Conservation (phyloP, 305 asterid genomes). For the Solanum aculeatissimum region DNA sequence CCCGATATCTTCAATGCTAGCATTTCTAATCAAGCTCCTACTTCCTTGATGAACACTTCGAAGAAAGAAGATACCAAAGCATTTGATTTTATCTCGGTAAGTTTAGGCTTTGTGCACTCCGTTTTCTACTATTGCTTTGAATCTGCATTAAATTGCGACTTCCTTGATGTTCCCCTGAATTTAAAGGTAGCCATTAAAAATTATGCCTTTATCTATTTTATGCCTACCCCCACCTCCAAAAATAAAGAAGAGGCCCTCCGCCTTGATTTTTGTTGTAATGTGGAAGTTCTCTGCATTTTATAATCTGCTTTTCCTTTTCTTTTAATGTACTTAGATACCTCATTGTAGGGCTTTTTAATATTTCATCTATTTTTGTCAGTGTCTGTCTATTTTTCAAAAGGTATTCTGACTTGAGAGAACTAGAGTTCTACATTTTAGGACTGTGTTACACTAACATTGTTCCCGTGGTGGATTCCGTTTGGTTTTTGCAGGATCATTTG, state of each 20-base stretch:
- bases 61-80: conserved; percentile 84
- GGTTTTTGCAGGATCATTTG: conserved; percentile 73
- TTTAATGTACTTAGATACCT: background rate
- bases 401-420: no score
- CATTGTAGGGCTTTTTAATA: background rate
- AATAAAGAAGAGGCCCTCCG: background rate
- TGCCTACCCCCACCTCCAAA: background rate
- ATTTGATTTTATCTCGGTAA: conserved; percentile 92
- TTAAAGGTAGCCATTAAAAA: background rate
- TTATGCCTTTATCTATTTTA: background rate
- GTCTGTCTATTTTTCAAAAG: no score
- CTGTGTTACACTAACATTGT: background rate
- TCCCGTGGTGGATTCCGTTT: background rate
- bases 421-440: background rate
- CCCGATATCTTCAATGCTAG: conserved; percentile 84
- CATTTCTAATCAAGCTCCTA: conserved; percentile 55
- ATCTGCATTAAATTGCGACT: background rate
- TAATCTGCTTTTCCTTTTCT: background rate
- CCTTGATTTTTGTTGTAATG: background rate
- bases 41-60: conserved; percentile 60
- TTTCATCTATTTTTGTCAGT: background rate
- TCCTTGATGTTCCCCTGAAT: background rate
- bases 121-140: background rate
- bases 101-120: conserved; percentile 17
- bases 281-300: background rate